phyloP scores from a whole-genome alignment of 140 eudicot species.

The Ambrosia hybrid region DNA sequence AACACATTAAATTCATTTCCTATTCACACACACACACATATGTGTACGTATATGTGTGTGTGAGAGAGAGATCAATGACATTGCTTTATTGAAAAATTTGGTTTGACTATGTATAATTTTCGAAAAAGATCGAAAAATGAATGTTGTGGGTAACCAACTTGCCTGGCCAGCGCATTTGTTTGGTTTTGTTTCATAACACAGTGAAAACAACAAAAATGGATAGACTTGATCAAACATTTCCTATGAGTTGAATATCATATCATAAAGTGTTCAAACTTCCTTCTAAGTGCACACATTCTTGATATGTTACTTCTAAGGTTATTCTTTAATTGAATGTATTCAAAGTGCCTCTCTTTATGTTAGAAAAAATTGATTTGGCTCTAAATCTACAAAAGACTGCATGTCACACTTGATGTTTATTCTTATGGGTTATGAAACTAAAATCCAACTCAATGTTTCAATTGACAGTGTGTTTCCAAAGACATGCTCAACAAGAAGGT shows the following conservation, averaged over 20 bases:
- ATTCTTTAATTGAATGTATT: not conserved
- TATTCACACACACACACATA: too few relatives aligned
- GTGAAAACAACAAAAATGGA: constrained; percentile 1
- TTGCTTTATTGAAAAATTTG: too few relatives aligned
- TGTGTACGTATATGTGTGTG: too few relatives aligned
- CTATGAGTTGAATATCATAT: not conserved
- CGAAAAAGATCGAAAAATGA: too few relatives aligned
- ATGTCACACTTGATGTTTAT: not conserved
- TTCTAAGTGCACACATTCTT: not conserved
- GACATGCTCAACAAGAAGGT: not conserved
- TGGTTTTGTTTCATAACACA: not conserved
- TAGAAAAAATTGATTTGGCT: not conserved
- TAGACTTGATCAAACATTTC: not conserved
- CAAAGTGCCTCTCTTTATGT: not conserved
- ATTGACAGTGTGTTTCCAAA: constrained; percentile 3
- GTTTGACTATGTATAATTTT: too few relatives aligned
- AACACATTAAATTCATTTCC: too few relatives aligned
- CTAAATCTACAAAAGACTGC: not conserved
- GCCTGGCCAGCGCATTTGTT: too few relatives aligned
- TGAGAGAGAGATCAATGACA: too few relatives aligned
- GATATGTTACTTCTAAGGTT: not conserved
- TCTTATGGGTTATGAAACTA: not conserved
- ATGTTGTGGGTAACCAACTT: too few relatives aligned
- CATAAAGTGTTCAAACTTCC: not conserved
- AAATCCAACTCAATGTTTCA: not conserved